Evolutionary conservation across 208 protist species (phyloP).

Genomic region (Crithidia expoeki): DNA sequence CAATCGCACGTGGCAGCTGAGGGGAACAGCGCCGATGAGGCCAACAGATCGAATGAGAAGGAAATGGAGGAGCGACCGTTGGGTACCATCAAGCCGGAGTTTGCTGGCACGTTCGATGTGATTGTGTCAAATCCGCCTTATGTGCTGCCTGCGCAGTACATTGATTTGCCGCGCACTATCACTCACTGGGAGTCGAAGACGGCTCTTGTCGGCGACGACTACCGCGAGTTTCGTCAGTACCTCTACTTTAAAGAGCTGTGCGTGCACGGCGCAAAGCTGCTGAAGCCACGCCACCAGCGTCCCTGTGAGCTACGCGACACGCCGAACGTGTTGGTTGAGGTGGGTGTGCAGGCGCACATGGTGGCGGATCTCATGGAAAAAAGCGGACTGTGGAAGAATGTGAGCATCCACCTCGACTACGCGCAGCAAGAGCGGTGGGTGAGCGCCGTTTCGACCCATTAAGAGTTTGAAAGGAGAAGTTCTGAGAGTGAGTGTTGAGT

Average conservation of each 20-base stretch:
- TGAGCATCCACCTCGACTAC: slow-evolving; percentile 80
- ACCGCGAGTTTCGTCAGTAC: slow-evolving; percentile 67
- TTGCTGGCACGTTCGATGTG: slow-evolving; percentile 67
- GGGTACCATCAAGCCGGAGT: slow-evolving; percentile 6
- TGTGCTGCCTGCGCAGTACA: slow-evolving; percentile 81
- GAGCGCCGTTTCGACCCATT: slow-evolving; percentile 63
- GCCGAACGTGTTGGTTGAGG: slow-evolving; percentile 80
- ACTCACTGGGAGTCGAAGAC: slow-evolving; percentile 81
- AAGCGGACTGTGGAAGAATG: slow-evolving; percentile 53
- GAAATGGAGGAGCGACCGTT: slow-evolving; percentile 13
- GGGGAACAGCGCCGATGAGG: not conserved
- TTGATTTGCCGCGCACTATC: slow-evolving; percentile 56
- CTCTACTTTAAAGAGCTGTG: slow-evolving; percentile 89
- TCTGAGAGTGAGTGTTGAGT: too few species aligned
- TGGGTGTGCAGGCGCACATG: slow-evolving; percentile 73
- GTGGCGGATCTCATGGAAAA: slow-evolving; percentile 84
- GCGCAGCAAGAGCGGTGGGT: slow-evolving; percentile 81
- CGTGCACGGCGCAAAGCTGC: slow-evolving; percentile 55
- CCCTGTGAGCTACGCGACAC: slow-evolving; percentile 34
- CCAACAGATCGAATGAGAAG: not conserved
- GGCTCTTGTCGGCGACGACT: slow-evolving; percentile 83
- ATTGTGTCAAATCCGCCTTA: slow-evolving; percentile 91
- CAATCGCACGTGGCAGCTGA: not conserved
- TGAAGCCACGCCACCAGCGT: slow-evolving; percentile 57
- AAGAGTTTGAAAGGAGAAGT: slow-evolving; percentile 1